Evolutionary conservation across 352 stramenopile species (phyloP).

Genomic region (Pythium dissimile): DNA sequence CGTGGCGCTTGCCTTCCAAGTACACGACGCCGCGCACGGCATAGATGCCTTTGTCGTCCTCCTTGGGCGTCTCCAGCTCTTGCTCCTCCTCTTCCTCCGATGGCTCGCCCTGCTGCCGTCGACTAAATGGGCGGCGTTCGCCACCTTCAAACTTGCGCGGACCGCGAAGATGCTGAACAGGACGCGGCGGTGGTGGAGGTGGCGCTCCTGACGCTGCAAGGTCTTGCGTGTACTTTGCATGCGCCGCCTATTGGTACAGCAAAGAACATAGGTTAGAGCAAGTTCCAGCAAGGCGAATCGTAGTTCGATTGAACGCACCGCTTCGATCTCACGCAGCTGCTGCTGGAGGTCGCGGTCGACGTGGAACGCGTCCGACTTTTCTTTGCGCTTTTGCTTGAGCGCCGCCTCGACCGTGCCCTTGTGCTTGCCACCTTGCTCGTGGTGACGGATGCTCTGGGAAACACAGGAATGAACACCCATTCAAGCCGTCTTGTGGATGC

Average conservation of each 20-base stretch:
- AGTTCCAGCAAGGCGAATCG: neutral
- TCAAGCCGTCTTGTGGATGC: too few relatives aligned
- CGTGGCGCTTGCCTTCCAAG: constrained; percentile 76
- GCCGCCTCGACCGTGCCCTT: constrained; percentile 70
- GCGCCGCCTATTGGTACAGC: constrained; percentile 32
- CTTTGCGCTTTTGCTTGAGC: constrained; percentile 70
- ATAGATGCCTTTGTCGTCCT: constrained; percentile 75
- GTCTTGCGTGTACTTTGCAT: constrained; percentile 57
- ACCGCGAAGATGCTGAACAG: neutral
- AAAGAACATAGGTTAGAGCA: neutral
- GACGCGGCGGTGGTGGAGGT: constrained; percentile 31
- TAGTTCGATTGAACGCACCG: constrained; percentile 22
- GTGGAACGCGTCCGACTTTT: constrained; percentile 53
- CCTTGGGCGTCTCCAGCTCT: constrained; percentile 28
- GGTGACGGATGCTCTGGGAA: constrained; percentile 82
- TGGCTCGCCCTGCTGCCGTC: constrained; percentile 6
- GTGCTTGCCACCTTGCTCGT: constrained; percentile 74
- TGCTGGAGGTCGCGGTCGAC: constrained; percentile 57
- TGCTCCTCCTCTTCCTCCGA: constrained; percentile 21
- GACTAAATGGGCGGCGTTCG: neutral
- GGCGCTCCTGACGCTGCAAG: constrained; percentile 31
- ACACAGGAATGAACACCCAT: neutral
- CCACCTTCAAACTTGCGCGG: neutral
- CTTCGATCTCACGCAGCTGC: constrained; percentile 73
- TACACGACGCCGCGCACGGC: constrained; percentile 64